A percentile compares a stretch with the other conserved stretches of the same genome.
Evolutionary conservation across 2,329 filamentous ascomycete species (phyloP).

Genomic region (Parafenestella ontariensis): DNA sequence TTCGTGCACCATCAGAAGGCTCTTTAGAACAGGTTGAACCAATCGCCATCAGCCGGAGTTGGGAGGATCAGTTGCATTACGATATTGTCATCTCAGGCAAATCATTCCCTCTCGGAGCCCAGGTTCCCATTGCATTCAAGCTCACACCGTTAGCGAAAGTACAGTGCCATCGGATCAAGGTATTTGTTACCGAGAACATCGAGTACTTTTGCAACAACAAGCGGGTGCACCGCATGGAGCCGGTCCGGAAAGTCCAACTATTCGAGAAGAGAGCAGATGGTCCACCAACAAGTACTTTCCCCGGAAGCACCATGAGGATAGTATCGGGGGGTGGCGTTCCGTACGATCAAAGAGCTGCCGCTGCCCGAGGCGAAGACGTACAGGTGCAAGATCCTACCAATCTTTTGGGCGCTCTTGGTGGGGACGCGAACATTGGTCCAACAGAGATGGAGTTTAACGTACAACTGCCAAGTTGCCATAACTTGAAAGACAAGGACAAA

Average conservation of each 20-base stretch:
- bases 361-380: constrained; percentile 63
- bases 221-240: constrained; percentile 83
- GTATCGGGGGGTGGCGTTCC: constrained; percentile 82
- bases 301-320: constrained; percentile 77
- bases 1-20: constrained; percentile 84
- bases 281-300: constrained; percentile 74
- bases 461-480: constrained; percentile 86
- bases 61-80: constrained; percentile 95
- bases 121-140: constrained; percentile 93
- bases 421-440: constrained; percentile 79
- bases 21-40: constrained; percentile 91
- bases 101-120: constrained; percentile 86
- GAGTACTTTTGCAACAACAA: constrained; percentile 91
- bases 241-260: constrained; percentile 80
- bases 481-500: constrained; percentile 76
- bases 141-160: constrained; percentile 92
- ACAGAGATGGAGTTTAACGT: constrained; percentile 96
- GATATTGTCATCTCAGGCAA: constrained; percentile 96
- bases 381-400: constrained; percentile 67
- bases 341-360: constrained; percentile 64
- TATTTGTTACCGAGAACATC: constrained; percentile 87
- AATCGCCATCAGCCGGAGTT: constrained; percentile 90
- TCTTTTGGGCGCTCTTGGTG: constrained; percentile 76
- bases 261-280: constrained; percentile 89
- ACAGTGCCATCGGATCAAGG: constrained; percentile 90